Evolutionary conservation across 495 filamentous ascomycete genomes (phyloP), one percentile per base, ranked within the genome.

Genomic region (Penicillium antarcticum): DNA sequence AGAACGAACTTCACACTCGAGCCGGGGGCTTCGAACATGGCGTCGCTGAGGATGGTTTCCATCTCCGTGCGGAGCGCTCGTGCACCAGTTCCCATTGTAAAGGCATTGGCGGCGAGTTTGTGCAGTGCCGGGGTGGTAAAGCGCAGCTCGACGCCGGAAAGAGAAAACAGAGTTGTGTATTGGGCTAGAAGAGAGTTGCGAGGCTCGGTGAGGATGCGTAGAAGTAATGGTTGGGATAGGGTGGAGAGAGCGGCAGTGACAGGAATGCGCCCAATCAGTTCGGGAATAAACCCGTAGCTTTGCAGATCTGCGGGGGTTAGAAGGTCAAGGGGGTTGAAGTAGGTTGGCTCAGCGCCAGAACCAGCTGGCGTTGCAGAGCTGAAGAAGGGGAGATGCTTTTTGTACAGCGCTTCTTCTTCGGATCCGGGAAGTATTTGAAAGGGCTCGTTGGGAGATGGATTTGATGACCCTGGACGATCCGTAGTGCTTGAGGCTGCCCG

Each of bases 271-370:
- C 94, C 95, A 43, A 88, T 77, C n/a, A 97, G 79, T 69, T 98
- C 94, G 8, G 94, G 94, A 51, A 98, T 97, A 48, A 98, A 87
- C 29, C 95, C 95, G 64, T 88, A 98, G 33, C 78, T 83, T 68
- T 97, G 91, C 4, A 98, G 75, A 61, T 98, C 94, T 1, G 82
- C 77, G 1, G 91, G 89, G 17, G 85, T 85, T 32, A 90, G 77
- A 3, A 95, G 81, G 54, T 95, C 89, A 2, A 97, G 77, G 14
- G 89, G 83, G 34, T 92, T 95, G 61, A 89, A 87, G 46, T 77
- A 78, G 36, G 67, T 71, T 36, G 79, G 71, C 31, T 76, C 69
- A 42, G 52, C 56, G 24, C 68, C 53, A 23, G 67, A 45, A 7
- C 66, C 53, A 39, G 64, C 41, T 24, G 68, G 52, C 9, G 68